phyloP scores from a whole-genome alignment of 2,329 filamentous ascomycete species.

The Phaeoacremonium minimum region DNA sequence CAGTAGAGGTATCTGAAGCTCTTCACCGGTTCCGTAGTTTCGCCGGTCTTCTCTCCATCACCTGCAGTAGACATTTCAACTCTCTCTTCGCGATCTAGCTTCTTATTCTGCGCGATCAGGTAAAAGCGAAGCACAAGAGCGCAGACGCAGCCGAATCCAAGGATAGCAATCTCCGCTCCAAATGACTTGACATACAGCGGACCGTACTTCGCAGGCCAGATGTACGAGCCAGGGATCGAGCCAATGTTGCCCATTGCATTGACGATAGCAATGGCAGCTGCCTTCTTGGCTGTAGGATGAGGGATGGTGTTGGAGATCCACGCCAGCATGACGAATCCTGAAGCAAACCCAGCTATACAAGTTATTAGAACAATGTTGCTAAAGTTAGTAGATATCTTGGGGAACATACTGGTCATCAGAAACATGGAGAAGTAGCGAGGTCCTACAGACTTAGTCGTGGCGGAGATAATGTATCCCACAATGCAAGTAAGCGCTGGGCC shows the following conservation, averaged over 20 bases:
- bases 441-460: slow-evolving; percentile 44
- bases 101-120: slow-evolving; percentile 7
- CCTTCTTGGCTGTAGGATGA: slow-evolving; percentile 49
- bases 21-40: neutral
- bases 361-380: neutral
- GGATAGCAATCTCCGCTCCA: slow-evolving; percentile 32
- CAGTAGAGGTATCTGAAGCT: neutral
- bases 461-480: slow-evolving; percentile 36
- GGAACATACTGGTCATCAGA: slow-evolving; percentile 51
- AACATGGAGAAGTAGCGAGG: slow-evolving; percentile 52
- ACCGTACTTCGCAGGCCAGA: slow-evolving; percentile 31
- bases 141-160: slow-evolving; percentile 23
- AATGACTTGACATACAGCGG: slow-evolving; percentile 35
- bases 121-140: slow-evolving; percentile 27
- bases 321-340: slow-evolving; percentile 10
- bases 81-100: slow-evolving; percentile 7
- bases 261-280: slow-evolving; percentile 49
- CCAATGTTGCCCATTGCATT: slow-evolving; percentile 49
- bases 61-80: neutral
- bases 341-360: neutral
- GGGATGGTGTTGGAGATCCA: slow-evolving; percentile 48
- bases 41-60: neutral
- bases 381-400: slow-evolving; percentile 32
- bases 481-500: slow-evolving; percentile 14
- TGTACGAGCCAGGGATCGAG: slow-evolving; percentile 47